phyloP scores from a whole-genome alignment of 2,329 filamentous ascomycete genomes.

The Ascocoryne sarcoides region DNA sequence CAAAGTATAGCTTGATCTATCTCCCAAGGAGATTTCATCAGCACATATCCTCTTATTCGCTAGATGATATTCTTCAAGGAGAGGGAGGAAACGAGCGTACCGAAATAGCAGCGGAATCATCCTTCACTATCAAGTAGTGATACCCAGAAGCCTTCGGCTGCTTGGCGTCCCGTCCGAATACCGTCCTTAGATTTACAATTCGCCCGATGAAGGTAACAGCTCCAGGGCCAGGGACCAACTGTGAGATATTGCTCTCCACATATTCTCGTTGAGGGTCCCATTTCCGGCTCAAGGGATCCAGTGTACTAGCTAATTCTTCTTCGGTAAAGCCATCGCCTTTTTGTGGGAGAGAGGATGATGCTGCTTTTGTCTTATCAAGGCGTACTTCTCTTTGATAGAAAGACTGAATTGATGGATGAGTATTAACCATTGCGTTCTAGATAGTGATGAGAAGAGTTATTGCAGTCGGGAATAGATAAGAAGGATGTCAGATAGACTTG shows the following conservation, averaged over 20 bases:
- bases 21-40: not conserved
- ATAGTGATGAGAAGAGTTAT: not conserved
- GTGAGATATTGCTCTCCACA: slow-evolving; percentile 37
- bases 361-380: not conserved
- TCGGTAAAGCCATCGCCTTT: slow-evolving; percentile 45
- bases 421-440: not conserved
- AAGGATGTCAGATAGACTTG: too few species aligned
- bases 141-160: slow-evolving; percentile 40
- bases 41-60: not conserved
- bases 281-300: slow-evolving; percentile 30
- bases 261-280: slow-evolving; percentile 39
- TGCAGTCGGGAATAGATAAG: not conserved
- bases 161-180: slow-evolving; percentile 33
- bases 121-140: slow-evolving; percentile 46
- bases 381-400: slow-evolving; percentile 20
- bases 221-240: slow-evolving; percentile 40
- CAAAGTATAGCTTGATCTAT: slow-evolving; percentile 45
- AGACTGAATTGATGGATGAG: slow-evolving; percentile 22
- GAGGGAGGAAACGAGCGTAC: slow-evolving; percentile 27
- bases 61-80: not conserved
- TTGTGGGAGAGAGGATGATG: not conserved
- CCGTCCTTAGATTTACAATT: slow-evolving; percentile 45
- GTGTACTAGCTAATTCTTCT: slow-evolving; percentile 34
- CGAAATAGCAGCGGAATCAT: slow-evolving; percentile 44
- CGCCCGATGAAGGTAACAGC: slow-evolving; percentile 45